These are phyloP conservation scores for Pestalotiopsis sp. DNA, from an alignment of 2,329 filamentous ascomycete genomes.

Conservation along the genomic window DNA sequence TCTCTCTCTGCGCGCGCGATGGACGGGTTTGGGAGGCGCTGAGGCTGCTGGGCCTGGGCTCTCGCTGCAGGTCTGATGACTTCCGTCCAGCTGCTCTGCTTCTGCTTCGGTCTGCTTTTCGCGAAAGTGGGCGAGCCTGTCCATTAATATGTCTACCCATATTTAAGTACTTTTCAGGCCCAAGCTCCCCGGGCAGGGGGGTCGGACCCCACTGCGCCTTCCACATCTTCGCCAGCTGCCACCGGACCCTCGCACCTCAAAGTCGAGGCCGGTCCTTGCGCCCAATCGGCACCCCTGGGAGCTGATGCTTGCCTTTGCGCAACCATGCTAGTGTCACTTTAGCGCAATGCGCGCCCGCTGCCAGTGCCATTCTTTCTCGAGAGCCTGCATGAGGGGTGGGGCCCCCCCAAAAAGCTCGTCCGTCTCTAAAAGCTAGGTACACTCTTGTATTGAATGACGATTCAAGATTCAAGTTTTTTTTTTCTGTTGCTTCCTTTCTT, in stretches of 20 bases:
- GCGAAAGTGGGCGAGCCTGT: slow-evolving; percentile 21
- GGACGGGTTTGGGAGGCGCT: neutral
- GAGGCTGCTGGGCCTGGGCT: slow-evolving; percentile 8
- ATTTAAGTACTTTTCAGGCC: slow-evolving; percentile 19
- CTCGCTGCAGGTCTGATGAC: slow-evolving; percentile 20
- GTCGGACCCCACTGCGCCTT: neutral
- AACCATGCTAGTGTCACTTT: slow-evolving; percentile 5
- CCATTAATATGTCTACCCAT: slow-evolving; percentile 23
- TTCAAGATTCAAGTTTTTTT: neutral
- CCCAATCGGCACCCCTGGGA: slow-evolving; percentile 1
- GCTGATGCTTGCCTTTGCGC: slow-evolving; percentile 11
- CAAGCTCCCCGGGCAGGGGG: slow-evolving; percentile 9
- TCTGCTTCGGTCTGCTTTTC: slow-evolving; percentile 10
- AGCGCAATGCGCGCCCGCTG: slow-evolving; percentile 12
- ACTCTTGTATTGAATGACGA: slow-evolving; percentile 7
- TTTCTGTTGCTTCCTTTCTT: neutral
- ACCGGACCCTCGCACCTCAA: slow-evolving; percentile 1
- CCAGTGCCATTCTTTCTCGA: slow-evolving; percentile 10
- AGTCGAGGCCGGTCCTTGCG: neutral
- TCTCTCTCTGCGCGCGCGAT: too few species aligned
- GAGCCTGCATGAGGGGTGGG: slow-evolving; percentile 4
- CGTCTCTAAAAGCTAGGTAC: neutral
- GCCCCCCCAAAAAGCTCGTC: neutral
- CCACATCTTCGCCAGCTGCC: slow-evolving; percentile 10
- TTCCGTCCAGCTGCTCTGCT: slow-evolving; percentile 10